Evolutionary conservation across 495 filamentous ascomycete species (phyloP), one percentile per base, ranked within the genome.

Genomic region (Penicillium pulvis): DNA sequence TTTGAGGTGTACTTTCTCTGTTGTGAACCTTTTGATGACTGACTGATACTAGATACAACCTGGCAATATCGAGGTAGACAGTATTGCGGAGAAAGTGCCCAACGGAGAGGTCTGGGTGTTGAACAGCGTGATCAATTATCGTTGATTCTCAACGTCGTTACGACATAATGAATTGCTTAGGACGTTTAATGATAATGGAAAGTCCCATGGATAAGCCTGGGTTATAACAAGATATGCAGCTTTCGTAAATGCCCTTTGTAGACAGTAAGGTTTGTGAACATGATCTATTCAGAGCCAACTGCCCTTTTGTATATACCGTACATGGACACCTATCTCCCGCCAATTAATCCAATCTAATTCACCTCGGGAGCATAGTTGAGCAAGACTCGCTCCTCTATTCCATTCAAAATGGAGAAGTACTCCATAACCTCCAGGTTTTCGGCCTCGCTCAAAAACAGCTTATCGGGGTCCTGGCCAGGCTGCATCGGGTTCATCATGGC

Each of bases 381-480:
- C 67, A 98, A 74, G 55, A 98, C 74, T 67, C 94, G 83, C 62
- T 92, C 82, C 75, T 97, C 92, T 56, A 98, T 85, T 12, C 87
- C 90, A 59, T 94, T 86, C 52, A 98, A 75, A 43, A 97, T 90
- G 64, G 89, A 96, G 64, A 91, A 88, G 70, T 97, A 93, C 71
- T 96, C 92, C 64, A 93, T 81, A 16, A 98, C 94, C 55, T 96
- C 94, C 49, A 98, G 71, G 69, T 98, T 98, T 80, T 98, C 95
- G 0, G 88, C 92, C 75, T 98, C 94, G 55, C 75, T 90, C 68
- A 85, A 76, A 71, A 96, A 98, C 69, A 96, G 78, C 79, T 98
- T 98, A 68, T 97, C 87, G 10, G 93, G 92, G 65, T 98, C 95
- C 55, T 93, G 88, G n/a, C 93, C 92, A 0, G 94, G 93, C 36